phyloP scores from a whole-genome alignment of 305 asterid genomes.

The Striga hermonthica region DNA sequence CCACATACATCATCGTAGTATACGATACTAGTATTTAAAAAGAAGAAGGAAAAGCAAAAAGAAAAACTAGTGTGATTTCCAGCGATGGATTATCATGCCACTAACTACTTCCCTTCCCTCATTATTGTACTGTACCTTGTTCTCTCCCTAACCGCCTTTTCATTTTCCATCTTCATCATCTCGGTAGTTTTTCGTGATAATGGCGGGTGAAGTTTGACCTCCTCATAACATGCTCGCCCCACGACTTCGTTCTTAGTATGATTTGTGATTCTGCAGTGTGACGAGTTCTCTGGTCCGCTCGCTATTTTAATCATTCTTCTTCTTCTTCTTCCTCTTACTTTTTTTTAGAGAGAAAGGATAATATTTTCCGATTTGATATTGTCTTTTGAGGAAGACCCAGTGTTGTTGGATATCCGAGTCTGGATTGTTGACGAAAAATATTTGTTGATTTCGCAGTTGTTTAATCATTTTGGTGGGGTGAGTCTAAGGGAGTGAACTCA shows the following conservation, averaged over 20 bases:
- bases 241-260: constrained; percentile 6
- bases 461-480: constrained; percentile 25
- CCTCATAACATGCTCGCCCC: not conserved
- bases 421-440: constrained; percentile 9
- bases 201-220: constrained; percentile 33
- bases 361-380: constrained; percentile 15
- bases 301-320: not conserved
- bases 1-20: too few relatives aligned
- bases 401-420: constrained; percentile 16
- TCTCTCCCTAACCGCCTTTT: constrained; percentile 36
- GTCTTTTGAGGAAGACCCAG: constrained; percentile 24
- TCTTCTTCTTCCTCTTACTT: not conserved
- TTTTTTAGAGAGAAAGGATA: not conserved
- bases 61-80: constrained; percentile 42
- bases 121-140: constrained; percentile 33
- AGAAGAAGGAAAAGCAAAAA: constrained; percentile 18
- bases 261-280: constrained; percentile 10
- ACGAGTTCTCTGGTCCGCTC: constrained; percentile 18
- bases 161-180: constrained; percentile 32
- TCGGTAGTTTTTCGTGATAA: constrained; percentile 15
- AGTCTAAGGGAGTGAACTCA: not conserved
- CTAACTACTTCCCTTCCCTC: constrained; percentile 43
- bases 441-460: constrained; percentile 22
- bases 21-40: too few relatives aligned
- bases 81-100: constrained; percentile 66